Evolutionary conservation across 805 yeast genomes (phyloP).

Genomic region (Torulaspora microellipsoides): DNA sequence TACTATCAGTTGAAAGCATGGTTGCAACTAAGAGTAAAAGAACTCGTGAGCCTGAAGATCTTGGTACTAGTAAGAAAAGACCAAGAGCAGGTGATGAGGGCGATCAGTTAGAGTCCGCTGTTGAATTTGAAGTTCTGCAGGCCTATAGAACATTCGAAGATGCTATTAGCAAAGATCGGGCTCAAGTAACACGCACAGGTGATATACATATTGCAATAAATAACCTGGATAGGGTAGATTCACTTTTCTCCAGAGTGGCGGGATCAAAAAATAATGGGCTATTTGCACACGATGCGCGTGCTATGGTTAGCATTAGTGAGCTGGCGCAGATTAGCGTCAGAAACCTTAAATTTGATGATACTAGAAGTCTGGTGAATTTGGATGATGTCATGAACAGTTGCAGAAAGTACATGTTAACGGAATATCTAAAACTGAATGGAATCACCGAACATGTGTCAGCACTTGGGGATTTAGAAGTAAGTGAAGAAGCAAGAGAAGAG

Average conservation of each 20-base stretch:
- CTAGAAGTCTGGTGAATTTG: constrained; percentile 46
- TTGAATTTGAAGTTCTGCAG: constrained; percentile 32
- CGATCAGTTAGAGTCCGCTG: constrained; percentile 4
- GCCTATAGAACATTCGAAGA: constrained; percentile 32
- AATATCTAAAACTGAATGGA: constrained; percentile 22
- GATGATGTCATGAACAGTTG: constrained; percentile 43
- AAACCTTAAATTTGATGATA: constrained; percentile 54
- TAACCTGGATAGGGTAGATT: constrained; percentile 44
- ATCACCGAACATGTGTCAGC: constrained; percentile 15
- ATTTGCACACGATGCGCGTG: constrained; percentile 62
- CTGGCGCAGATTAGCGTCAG: constrained; percentile 62
- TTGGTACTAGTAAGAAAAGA: background rate
- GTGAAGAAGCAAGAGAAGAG: constrained; percentile 22
- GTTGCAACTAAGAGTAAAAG: constrained; percentile 2
- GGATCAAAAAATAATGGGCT: constrained; percentile 37
- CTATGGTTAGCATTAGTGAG: constrained; percentile 54
- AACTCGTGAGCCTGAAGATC: constrained; percentile 3
- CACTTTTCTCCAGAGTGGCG: constrained; percentile 42
- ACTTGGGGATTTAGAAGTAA: constrained; percentile 7
- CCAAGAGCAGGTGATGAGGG: background rate
- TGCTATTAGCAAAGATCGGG: constrained; percentile 37
- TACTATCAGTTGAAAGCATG: background rate
- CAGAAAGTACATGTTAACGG: constrained; percentile 38
- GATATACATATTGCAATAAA: constrained; percentile 48
- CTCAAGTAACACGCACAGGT: constrained; percentile 52